Evolutionary conservation across 192 early-diverging fungal species (phyloP).

Genomic region (Geranomyces michiganensis): DNA sequence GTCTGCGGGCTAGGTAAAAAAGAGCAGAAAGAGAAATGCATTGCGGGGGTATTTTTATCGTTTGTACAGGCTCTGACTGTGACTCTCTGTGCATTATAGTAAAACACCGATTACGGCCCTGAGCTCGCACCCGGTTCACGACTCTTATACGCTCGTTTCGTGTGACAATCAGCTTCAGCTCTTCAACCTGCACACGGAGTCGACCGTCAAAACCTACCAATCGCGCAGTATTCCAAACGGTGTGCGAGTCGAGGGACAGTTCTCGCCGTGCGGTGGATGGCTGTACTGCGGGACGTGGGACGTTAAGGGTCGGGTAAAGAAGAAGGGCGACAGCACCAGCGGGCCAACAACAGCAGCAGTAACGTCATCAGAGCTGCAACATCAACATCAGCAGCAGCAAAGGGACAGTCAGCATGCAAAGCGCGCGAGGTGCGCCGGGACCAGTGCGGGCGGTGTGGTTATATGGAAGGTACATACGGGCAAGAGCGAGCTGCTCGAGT

Average conservation of each 20-base stretch:
- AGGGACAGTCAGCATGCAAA: background rate
- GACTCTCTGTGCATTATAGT: slow-evolving; percentile 23
- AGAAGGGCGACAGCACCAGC: background rate
- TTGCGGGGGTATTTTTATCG: background rate
- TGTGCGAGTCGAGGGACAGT: slow-evolving; percentile 52
- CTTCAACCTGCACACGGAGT: slow-evolving; percentile 46
- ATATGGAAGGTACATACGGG: slow-evolving; percentile 58
- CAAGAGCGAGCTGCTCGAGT: slow-evolving; percentile 47
- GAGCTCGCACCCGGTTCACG: slow-evolving; percentile 48
- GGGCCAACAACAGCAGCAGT: background rate
- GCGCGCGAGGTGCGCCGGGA: too few species aligned
- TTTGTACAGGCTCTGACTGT: background rate
- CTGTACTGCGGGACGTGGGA: slow-evolving; percentile 54
- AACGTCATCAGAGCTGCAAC: slow-evolving; percentile 1
- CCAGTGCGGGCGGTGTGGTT: slow-evolving; percentile 39
- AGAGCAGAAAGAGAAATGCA: background rate
- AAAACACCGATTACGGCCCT: slow-evolving; percentile 54
- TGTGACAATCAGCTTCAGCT: slow-evolving; percentile 59
- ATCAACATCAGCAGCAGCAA: too few species aligned
- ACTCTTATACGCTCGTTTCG: slow-evolving; percentile 54
- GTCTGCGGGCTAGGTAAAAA: slow-evolving; percentile 44
- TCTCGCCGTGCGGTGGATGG: slow-evolving; percentile 57
- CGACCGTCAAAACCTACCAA: slow-evolving; percentile 45
- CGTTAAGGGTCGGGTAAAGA: slow-evolving; percentile 10
- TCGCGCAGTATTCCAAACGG: slow-evolving; percentile 46